Percentiles rank a stretch among this genome's conserved stretches.
These are phyloP conservation scores for Hortaea sp. DNA, from an alignment of 2,329 filamentous ascomycete genomes.

Conservation along the genomic window DNA sequence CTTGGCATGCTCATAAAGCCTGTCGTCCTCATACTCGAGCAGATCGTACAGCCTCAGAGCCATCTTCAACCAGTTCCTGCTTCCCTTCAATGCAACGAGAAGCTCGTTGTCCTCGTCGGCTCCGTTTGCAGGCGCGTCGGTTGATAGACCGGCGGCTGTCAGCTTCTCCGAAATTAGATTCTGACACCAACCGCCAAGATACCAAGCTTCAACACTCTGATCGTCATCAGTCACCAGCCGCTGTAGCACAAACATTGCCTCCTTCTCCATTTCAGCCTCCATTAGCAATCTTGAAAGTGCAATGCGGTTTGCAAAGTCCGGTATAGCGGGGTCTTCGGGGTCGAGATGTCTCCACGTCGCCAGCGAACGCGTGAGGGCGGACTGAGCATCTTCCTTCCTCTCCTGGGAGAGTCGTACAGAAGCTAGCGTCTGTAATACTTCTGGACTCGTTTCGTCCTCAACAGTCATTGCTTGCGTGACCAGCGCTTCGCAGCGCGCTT, in stretches of 20 bases:
- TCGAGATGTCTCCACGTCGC: constrained; percentile 73
- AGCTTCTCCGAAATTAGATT: constrained; percentile 67
- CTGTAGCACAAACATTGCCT: constrained; percentile 77
- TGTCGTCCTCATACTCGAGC: constrained; percentile 77
- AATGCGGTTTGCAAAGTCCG: constrained; percentile 78
- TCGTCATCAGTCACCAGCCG: constrained; percentile 81
- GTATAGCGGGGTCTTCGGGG: constrained; percentile 60
- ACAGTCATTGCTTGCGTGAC: constrained; percentile 85
- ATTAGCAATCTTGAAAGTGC: constrained; percentile 77
- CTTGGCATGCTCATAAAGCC: constrained; percentile 62
- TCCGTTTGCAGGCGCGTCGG: constrained; percentile 5
- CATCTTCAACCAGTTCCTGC: constrained; percentile 72
- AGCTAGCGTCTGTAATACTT: constrained; percentile 91
- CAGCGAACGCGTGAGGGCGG: constrained; percentile 69
- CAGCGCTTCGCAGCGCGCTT: constrained; percentile 74
- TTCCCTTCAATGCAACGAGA: constrained; percentile 55
- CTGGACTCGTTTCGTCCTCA: constrained; percentile 62
- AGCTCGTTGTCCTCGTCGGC: constrained; percentile 29
- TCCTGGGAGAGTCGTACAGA: constrained; percentile 87
- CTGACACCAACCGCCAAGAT: constrained; percentile 88
- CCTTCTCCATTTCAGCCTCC: constrained; percentile 77
- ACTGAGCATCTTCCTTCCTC: constrained; percentile 65
- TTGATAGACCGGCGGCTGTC: constrained; percentile 30
- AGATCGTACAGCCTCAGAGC: constrained; percentile 68
- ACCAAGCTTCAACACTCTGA: constrained; percentile 90